phyloP scores from a whole-genome alignment of 140 eudicot genomes.

The Cichorium intybus region DNA sequence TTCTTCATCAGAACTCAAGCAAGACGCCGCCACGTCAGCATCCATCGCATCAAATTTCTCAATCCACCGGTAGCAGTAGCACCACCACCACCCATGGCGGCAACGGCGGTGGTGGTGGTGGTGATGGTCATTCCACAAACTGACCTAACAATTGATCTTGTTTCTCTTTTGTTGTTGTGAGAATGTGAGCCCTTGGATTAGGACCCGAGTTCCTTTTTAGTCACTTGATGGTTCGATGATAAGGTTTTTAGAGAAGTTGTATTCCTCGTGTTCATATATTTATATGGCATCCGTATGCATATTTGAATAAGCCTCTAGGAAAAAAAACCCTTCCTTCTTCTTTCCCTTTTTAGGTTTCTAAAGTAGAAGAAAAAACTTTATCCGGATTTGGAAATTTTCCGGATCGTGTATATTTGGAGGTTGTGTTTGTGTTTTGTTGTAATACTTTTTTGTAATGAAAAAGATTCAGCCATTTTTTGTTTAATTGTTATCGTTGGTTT shows the following conservation, averaged over 20 bases:
- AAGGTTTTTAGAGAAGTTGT: conserved; percentile 29
- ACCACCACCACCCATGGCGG: conserved; percentile 22
- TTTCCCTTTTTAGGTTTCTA: conserved; percentile 21
- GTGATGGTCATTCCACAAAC: conserved; percentile 11
- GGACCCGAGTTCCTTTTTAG: conserved; percentile 33
- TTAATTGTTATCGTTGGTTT: neutral
- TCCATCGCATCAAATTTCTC: conserved; percentile 49
- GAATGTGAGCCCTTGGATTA: conserved; percentile 32
- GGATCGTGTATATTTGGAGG: conserved; percentile 45
- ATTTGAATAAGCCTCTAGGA: conserved; percentile 62
- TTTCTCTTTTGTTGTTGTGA: conserved; percentile 35
- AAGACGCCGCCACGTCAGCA: conserved; percentile 46
- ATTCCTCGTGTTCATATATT: conserved; percentile 36
- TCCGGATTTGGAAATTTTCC: conserved; percentile 19
- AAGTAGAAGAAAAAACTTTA: conserved; percentile 27
- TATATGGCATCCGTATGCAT: conserved; percentile 45
- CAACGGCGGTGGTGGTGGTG: conserved; percentile 7
- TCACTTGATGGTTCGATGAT: conserved; percentile 30
- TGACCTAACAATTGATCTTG: conserved; percentile 21
- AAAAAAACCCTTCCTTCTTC: too few species aligned
- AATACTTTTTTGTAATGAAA: conserved; percentile 37
- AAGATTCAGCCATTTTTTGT: conserved; percentile 21
- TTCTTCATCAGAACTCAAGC: conserved; percentile 74
- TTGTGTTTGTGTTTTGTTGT: conserved; percentile 46
- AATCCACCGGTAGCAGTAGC: conserved; percentile 44